Base-by-base conservation (phyloP, 2,329 filamentous ascomycete genomes). In the Chalaropsis ovoidea region DNA sequence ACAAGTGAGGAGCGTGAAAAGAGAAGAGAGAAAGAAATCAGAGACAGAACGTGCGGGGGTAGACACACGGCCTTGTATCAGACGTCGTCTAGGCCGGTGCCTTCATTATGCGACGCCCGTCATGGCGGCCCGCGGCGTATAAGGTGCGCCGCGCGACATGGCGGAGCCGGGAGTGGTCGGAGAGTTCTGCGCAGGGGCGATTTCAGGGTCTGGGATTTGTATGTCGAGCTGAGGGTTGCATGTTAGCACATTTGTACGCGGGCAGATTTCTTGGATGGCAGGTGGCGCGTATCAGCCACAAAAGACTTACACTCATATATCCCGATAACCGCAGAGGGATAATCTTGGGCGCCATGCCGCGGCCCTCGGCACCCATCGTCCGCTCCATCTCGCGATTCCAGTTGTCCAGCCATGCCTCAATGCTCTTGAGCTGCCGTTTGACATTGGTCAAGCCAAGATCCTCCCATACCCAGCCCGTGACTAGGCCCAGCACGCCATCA, bases 391-490 rank as follows among this genome's bases (percentile, higher is more conserved):
- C 83, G 8, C 74, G 73, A 73, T 99, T 99, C 92, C 93, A 96
- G 67, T 85, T 81, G 69, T 95, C 88, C 64, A 99, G 82, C 85
- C 89, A 96, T 45, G 74, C 75, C 76, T 99, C 94, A 19, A 96
- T 77, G 10, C 77, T 80, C 65, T 80, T 82, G 58, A 96, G 74
- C 65, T 86, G 82, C 24, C 80, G 78, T 77, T 97, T 97, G 67
- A 88, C 82, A 8, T 82, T 85, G 2, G 89, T 89, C 43, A 90
- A 76, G 1, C 93, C 91, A 24, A 93, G 71, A 73, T 97, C 93
- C 67, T 99, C 94, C 90, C 91, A 97, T 42, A 97, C 72, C 89
- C 92, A 99, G 24, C 93, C 89, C 0, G 94, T 97, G 42, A 91
- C 76, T 3, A 95, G 79, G 1, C 93, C 91, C 70, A 97, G 73